These are phyloP conservation scores for Suillus subalutaceus DNA, from an alignment of 768 basidiomycete species.

Conservation along the genomic window DNA sequence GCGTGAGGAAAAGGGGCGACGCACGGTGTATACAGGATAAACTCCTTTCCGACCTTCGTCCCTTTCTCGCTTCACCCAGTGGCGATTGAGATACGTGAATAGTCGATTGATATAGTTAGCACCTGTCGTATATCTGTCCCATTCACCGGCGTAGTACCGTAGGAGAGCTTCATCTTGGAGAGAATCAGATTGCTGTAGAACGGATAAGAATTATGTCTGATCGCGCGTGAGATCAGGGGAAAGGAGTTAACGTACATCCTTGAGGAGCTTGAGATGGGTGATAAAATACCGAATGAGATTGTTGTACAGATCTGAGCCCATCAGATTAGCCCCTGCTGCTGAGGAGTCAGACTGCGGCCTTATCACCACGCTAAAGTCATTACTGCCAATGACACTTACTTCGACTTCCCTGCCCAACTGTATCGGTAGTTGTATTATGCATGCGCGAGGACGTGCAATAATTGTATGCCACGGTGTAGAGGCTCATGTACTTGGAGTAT, in stretches of 20 bases:
- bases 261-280: slow-evolving; percentile 68
- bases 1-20: slow-evolving; percentile 29
- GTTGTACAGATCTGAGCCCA: slow-evolving; percentile 97
- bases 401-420: slow-evolving; percentile 44
- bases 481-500: slow-evolving; percentile 85
- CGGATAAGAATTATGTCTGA: slow-evolving; percentile 17
- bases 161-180: slow-evolving; percentile 87
- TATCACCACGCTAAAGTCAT: slow-evolving; percentile 15
- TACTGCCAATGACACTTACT: slow-evolving; percentile 48
- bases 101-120: slow-evolving; percentile 97
- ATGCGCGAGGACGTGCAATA: slow-evolving; percentile 93
- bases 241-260: slow-evolving; percentile 54
- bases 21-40: slow-evolving; percentile 93
- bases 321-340: slow-evolving; percentile 87
- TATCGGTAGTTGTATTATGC: slow-evolving; percentile 49
- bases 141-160: slow-evolving; percentile 89
- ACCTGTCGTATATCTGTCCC: slow-evolving; percentile 96
- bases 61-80: slow-evolving; percentile 98
- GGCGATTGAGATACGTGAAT: slow-evolving; percentile 97
- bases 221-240: slow-evolving; percentile 3
- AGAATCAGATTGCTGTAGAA: slow-evolving; percentile 67
- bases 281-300: slow-evolving; percentile 92
- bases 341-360: slow-evolving; percentile 16
- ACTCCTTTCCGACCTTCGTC: slow-evolving; percentile 96
- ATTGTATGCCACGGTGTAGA: slow-evolving; percentile 96